Evolutionary conservation across 2,329 filamentous ascomycete genomes (phyloP), one percentile per base, ranked within the genome.

Genomic region (Hymenoscyphus linearis): DNA sequence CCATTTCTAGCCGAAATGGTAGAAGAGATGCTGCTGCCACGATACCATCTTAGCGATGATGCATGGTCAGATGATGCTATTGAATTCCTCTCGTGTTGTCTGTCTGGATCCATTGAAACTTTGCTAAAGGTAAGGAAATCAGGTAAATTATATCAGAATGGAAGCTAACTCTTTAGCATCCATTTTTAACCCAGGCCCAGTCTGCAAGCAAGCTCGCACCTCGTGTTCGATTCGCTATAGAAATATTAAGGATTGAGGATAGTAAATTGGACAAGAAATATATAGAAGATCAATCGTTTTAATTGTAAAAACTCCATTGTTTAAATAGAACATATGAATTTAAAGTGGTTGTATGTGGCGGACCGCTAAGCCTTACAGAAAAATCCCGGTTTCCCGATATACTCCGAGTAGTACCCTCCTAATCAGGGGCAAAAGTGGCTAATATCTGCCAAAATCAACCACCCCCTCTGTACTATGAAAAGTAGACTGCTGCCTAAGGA

Each of bases 81-180:
- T 12, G 53, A 60, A 22, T 60, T 60, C 18, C 13, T 56, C 13
- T 56, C 58, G 25, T 60, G 53, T 25, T 60, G 25, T 47, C 52
- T 60, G 40, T 56, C 53, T 35, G 53, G 58, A 27, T 60, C 53
- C 14, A 55, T 60, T 22, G 26, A 56, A 52, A 57, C 52, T 26
- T 56, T 60, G 18, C 31, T 60, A 31, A 60, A 35, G 40, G 58
- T 60, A 56, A 57, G 53, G 37, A 55, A 59, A 14, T n/a, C 31
- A 26, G 16, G 34, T 27, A 40, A 55, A 25, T 26, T 31, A 26
- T 27, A 35, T 27, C 53, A 27, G 26, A 26, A 26, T 37, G 13
- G 44, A 31, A 4, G 52, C 50, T 59, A n/a, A 59, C 18, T 54
- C 26, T 27, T 53, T n/a, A 59, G 58, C 50, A 59, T 59, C 52